These are phyloP conservation scores for Tuber brumale DNA, from an alignment of 495 filamentous ascomycete species.

Conservation along the genomic window DNA sequence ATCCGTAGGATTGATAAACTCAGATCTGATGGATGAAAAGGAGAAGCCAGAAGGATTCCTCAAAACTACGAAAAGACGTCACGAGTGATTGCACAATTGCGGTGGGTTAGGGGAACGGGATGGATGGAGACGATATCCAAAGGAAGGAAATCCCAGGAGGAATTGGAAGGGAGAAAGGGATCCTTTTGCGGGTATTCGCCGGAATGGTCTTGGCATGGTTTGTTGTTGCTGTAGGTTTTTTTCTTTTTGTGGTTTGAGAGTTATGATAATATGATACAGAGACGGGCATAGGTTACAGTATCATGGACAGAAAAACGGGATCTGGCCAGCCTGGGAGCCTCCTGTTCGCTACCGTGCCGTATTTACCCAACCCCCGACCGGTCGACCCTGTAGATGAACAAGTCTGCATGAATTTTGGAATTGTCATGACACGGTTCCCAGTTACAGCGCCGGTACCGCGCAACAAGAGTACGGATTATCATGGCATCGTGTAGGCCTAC, in stretches of 20 bases:
- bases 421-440: neutral
- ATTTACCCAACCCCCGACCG: neutral
- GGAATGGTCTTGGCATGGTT: neutral
- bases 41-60: conserved; percentile 17
- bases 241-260: neutral
- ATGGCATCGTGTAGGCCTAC: neutral
- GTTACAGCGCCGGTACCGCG: neutral
- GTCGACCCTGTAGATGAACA: neutral
- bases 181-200: neutral
- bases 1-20: conserved; percentile 12
- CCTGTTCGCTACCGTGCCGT: no score
- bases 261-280: neutral
- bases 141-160: neutral
- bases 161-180: conserved; percentile 1
- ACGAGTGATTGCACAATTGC: neutral
- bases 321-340: neutral
- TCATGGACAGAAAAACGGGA: neutral
- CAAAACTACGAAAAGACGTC: neutral
- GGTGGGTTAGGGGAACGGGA: neutral
- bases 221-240: neutral
- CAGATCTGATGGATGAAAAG: conserved; percentile 4
- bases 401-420: neutral
- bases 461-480: neutral
- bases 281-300: no score
- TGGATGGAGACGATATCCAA: neutral